These are phyloP conservation scores for Epichloe elymi DNA, from an alignment of 2,329 filamentous ascomycete genomes.

Conservation along the genomic window DNA sequence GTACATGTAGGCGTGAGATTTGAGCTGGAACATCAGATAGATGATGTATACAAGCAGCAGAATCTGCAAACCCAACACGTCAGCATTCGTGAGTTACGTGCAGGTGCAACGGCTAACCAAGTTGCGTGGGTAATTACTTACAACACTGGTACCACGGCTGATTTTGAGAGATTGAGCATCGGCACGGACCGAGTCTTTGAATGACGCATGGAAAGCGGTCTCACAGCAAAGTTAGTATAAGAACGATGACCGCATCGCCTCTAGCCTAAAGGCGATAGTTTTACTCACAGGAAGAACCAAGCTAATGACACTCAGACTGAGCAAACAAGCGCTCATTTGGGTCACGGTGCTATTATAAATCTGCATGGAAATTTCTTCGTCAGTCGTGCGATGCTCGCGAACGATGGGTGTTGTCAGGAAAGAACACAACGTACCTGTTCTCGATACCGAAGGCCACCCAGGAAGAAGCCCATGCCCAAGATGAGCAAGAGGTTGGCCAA, in stretches of 20 bases:
- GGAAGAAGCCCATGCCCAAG: conserved; percentile 79
- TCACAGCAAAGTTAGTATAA: conserved; percentile 22
- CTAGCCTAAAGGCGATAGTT: background rate
- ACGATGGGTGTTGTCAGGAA: background rate
- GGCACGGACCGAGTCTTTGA: conserved; percentile 47
- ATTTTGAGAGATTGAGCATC: conserved; percentile 66
- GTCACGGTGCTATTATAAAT: conserved; percentile 93
- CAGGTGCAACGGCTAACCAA: conserved; percentile 2
- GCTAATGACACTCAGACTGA: conserved; percentile 84
- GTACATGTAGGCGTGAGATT: conserved; percentile 85
- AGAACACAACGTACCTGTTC: conserved; percentile 50
- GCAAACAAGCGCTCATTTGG: conserved; percentile 87
- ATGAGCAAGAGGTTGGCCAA: conserved; percentile 80
- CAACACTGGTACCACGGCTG: conserved; percentile 78
- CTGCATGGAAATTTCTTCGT: conserved; percentile 21
- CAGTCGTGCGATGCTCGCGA: background rate
- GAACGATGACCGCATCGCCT: background rate
- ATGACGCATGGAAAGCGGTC: conserved; percentile 88
- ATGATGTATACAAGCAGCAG: conserved; percentile 69
- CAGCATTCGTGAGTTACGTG: background rate
- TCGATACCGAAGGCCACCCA: conserved; percentile 73
- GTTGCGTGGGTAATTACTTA: conserved; percentile 28
- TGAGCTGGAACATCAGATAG: conserved; percentile 82
- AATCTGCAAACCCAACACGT: conserved; percentile 31
- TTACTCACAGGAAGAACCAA: conserved; percentile 61